Conservation (phyloP, 2,329 filamentous ascomycete species). For the Fusarium sp. region DNA sequence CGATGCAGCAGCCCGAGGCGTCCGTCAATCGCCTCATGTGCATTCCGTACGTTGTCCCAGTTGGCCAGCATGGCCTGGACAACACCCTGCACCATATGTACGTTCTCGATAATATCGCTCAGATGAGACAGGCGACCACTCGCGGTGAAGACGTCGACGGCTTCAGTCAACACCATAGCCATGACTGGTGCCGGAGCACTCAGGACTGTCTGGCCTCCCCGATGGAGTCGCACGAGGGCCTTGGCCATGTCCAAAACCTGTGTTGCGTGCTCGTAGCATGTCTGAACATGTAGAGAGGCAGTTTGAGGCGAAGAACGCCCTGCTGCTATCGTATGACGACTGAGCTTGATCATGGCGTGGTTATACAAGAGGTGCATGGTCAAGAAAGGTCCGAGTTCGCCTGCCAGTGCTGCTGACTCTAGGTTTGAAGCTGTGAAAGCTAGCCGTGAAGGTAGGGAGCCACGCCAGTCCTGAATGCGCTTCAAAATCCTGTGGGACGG, state of each 20-base stretch:
- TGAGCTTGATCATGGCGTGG: conserved; percentile 71
- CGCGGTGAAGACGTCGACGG: conserved; percentile 73
- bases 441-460: conserved; percentile 65
- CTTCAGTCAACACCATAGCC: conserved; percentile 70
- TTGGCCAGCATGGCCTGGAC: conserved; percentile 66
- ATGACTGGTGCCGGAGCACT: conserved; percentile 69
- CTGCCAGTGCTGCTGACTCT: conserved; percentile 64
- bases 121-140: conserved; percentile 65
- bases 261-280: conserved; percentile 63
- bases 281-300: conserved; percentile 58
- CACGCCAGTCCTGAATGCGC: conserved; percentile 68
- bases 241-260: conserved; percentile 61
- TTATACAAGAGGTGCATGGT: conserved; percentile 75
- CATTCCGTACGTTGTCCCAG: conserved; percentile 68
- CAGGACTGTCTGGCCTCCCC: conserved; percentile 46
- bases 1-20: conserved; percentile 51
- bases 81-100: conserved; percentile 63
- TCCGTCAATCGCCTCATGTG: conserved; percentile 60
- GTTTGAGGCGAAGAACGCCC: conserved; percentile 53
- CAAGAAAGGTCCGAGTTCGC: conserved; percentile 67
- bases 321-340: conserved; percentile 65
- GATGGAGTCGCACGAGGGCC: conserved; percentile 53
- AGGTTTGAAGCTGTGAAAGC: conserved; percentile 67
- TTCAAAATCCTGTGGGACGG: conserved; percentile 60
- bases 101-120: conserved; percentile 62